Evolutionary conservation across 441 rosid species (phyloP).

Genomic region (Populus trichocarpa): DNA sequence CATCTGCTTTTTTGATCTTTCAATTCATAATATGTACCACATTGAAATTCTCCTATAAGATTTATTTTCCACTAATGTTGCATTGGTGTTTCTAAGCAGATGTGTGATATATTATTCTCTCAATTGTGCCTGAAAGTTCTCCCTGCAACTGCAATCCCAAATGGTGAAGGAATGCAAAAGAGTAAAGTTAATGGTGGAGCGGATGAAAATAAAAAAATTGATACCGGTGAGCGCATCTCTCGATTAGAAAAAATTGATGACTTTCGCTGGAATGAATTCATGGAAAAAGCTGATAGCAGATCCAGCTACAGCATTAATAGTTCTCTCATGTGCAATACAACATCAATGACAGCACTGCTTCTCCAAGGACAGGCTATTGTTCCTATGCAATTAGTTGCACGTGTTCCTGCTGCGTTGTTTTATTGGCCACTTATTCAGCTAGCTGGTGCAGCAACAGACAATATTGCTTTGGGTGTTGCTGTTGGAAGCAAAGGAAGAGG

Average conservation of each 20-base stretch:
- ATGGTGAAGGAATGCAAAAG: slow-evolving; percentile 44
- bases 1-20: not conserved
- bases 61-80: slow-evolving; percentile 8
- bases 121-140: slow-evolving; percentile 96
- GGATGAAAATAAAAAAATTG: slow-evolving; percentile 44
- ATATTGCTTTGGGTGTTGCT: slow-evolving; percentile 96
- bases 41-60: not conserved
- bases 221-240: slow-evolving; percentile 37
- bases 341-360: slow-evolving; percentile 94
- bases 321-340: slow-evolving; percentile 51
- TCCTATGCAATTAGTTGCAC: slow-evolving; percentile 96
- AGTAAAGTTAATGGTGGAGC: slow-evolving; percentile 23
- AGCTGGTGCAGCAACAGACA: slow-evolving; percentile 96
- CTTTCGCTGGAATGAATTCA: slow-evolving; percentile 27
- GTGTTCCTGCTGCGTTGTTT: slow-evolving; percentile 90
- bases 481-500: slow-evolving; percentile 99
- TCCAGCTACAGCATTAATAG: slow-evolving; percentile 36
- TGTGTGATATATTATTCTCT: slow-evolving; percentile 98
- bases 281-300: slow-evolving; percentile 54
- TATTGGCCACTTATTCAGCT: slow-evolving; percentile 99
- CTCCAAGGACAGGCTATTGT: slow-evolving; percentile 89
- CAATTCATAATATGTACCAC: not conserved
- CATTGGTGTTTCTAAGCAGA: slow-evolving; percentile 50
- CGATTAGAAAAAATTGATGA: slow-evolving; percentile 32
- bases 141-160: slow-evolving; percentile 42